Evolutionary conservation across 164 flowering plant species (phyloP), one percentile per base, ranked within the genome.

Genomic region (Nymphaea thermarum): DNA sequence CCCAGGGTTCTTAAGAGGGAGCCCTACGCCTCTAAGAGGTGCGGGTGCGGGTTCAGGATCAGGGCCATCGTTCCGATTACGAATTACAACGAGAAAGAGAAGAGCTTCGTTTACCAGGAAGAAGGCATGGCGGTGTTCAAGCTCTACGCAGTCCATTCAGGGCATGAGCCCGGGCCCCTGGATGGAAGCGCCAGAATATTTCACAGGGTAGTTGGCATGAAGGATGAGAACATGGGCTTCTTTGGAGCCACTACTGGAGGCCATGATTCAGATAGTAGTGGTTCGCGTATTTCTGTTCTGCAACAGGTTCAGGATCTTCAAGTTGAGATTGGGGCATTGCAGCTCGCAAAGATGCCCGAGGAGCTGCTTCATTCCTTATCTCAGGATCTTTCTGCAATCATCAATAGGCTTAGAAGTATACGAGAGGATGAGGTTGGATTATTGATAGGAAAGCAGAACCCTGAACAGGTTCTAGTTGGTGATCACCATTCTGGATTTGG

Each of bases 161-260:
- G 98, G 70, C 98, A 95, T 77, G 96, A 95, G 69, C 99, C 99
- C 0, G 99, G 99, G 68, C 91, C 97, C 2, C 70, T 85, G 78
- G 99, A 95, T 83, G 99, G 99, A 65, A 95, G 90, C 79, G 99
- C 99, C 0, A 85, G 99, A 81, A 92, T 95, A 41, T 88, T 95
- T 82, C 99, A 95, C 78, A 84, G 98, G 69, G 83, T 90, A 68
- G 85, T 92, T 62, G 98, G 8, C 8, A 62, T 17, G 17, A 41
- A 62, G 64, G 64, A 8, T 62, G 57, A 51, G 12, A 15, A 51
- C 12, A 51, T 5, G 8, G 57, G 14, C 8, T 51, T 51, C 57
- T 51, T 51, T 51, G 4, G 64, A 6, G 11, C n/a, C 18, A 62
- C 64, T 41, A 17, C 42, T 4, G 42, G 36, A 41, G 64, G 42